Base-by-base conservation (phyloP, 306 rosid species). In the Carpinus viminea region DNA sequence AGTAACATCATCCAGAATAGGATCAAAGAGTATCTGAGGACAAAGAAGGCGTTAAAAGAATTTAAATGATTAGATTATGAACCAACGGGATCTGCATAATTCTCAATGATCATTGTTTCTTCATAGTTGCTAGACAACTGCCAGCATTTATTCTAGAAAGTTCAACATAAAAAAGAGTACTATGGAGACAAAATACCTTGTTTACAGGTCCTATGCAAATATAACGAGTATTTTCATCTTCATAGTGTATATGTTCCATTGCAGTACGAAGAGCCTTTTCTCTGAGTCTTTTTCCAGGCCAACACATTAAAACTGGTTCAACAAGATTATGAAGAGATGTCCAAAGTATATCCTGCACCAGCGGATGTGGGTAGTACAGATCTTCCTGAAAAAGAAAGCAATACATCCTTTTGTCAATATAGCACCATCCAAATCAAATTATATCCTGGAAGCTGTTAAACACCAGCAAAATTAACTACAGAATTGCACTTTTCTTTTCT, bases 211-310 rank as follows among this genome's bases (percentile, higher is more conserved):
- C 97, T 73, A 93, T 93, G 88, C 98, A 93, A 74, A 90, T n/a
- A 86, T 91, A 93, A 55, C 95, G 98, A 87, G 98, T 91, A 84
- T 93, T 93, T 86, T 93, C 97, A 78, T 93, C 98, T 87, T 93
- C 98, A 68, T 93, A 93, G 76, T 93, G 97, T 76, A 93, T 86
- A 82, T 93, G 98, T 85, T 93, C 86, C 8, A 93, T 87, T n/a
- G 72, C 89, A 15, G 77, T 68, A n/a, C 1, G 64, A n/a, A 90
- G 70, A 79, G 98, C 92, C 89, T 81, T 90, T 57, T 90, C 95
- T 83, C 98, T 93, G 84, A 93, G 83, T 73, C 82, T 91, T 86
- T 91, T 93, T 43, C 87, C 97, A 1, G 97, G 98, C 98, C 98
- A 93, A 81, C n/a, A 55, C 97, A 87, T 83, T 68, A 93, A 85